Base-by-base conservation (phyloP, 371 early-diverging fungal genomes). In the Syncephalastrum monosporum region DNA sequence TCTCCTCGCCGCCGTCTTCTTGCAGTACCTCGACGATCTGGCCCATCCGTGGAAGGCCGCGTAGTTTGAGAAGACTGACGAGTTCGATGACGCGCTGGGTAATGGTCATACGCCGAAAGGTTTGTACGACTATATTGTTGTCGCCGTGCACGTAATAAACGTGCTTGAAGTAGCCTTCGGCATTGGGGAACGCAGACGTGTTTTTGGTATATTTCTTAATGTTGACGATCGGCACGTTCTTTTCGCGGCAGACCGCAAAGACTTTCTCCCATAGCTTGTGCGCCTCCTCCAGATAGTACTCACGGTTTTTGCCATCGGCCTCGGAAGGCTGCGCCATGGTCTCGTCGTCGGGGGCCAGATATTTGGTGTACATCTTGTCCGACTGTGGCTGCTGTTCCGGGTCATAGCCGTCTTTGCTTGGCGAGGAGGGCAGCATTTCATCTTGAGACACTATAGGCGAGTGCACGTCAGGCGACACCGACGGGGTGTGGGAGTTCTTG, bases 131-230 rank as follows among this genome's bases (percentile, higher is more conserved):
- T 19, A 68, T 53, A 46, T 50, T 51, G 4, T 46, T 38, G 42
- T 73, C 58, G 10, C 71, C 56, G 3, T 56, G 50, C 6, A 72
- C 63, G 54, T 60, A 74, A 27, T 68, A 74, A 1, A 79, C 75
- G 49, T 71, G 72, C 44, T 79, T 79, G 24, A 79, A 74, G 45
- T 59, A 75, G 0, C 79, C 79, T 60, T 72, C 77, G 1, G 75
- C 72, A 43, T 74, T 71, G 8, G 75, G 71, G 19, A 62, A 61
- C 2, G 69, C 23, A 3, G 69, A 64, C 7, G 63, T 67, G 42
- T 69, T 58, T 13, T 57, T 57, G 6, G 53, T 50, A 38, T 79
- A 79, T 24, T 64, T 65, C 14, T 56, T 55, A 2, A 74, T 65
- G 50, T 67, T 56, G 10, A 59, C 59, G 3, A 74, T 54, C 1